phyloP scores from a whole-genome alignment of 2,329 filamentous ascomycete species.

The Cordyceps militaris region DNA sequence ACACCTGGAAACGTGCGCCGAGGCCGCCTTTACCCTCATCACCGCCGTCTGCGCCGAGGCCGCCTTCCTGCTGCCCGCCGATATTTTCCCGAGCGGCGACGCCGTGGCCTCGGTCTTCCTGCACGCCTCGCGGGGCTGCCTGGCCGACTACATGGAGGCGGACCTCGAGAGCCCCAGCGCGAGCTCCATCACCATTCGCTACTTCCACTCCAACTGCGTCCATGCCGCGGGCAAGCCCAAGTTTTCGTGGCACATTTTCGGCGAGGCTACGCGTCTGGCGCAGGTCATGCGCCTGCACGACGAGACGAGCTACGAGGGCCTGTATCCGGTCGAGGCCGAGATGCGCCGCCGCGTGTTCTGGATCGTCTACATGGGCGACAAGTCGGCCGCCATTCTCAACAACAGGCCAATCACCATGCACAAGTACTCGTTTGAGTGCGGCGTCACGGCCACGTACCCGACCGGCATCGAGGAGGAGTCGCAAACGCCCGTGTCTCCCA shows the following conservation, averaged over 20 bases:
- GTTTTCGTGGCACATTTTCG: slow-evolving; percentile 39
- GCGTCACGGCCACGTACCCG: slow-evolving; percentile 31
- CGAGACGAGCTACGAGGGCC: slow-evolving; percentile 29
- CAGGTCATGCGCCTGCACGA: slow-evolving; percentile 38
- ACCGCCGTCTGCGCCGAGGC: slow-evolving; percentile 38
- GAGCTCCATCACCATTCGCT: slow-evolving; percentile 36
- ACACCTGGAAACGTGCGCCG: slow-evolving; percentile 25
- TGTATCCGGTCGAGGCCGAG: slow-evolving; percentile 32
- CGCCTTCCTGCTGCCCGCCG: slow-evolving; percentile 32
- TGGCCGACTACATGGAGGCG: slow-evolving; percentile 32
- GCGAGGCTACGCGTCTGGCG: slow-evolving; percentile 34
- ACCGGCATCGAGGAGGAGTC: slow-evolving; percentile 24
- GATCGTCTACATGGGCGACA: slow-evolving; percentile 35
- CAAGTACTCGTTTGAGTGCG: slow-evolving; percentile 34
- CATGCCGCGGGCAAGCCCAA: slow-evolving; percentile 36
- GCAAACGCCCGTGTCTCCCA: slow-evolving; percentile 14
- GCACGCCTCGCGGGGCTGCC: slow-evolving; percentile 30
- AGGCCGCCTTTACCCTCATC: slow-evolving; percentile 34
- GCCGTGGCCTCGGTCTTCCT: slow-evolving; percentile 31
- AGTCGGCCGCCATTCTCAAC: slow-evolving; percentile 33
- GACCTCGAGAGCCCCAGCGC: slow-evolving; percentile 36
- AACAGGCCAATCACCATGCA: slow-evolving; percentile 37
- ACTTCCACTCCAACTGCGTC: slow-evolving; percentile 39
- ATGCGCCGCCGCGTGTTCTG: slow-evolving; percentile 30
- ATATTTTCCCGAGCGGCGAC: slow-evolving; percentile 34